Percentiles rank a stretch among this genome's conserved stretches.
Conservation (phyloP, 805 yeast species). For the Spathaspora passalidarum region DNA sequence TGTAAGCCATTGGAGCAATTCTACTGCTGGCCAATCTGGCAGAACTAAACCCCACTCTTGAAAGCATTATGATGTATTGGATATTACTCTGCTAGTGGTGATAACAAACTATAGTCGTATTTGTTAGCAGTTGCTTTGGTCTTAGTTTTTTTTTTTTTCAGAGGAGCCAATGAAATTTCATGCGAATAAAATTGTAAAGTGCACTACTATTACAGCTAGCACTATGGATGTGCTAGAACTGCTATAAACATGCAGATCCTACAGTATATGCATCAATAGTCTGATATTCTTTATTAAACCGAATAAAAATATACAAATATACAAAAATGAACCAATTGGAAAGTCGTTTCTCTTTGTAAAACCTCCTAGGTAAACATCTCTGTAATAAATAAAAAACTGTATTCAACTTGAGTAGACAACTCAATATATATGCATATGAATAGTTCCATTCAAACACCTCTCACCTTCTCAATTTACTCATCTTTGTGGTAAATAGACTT, state of each 20-base stretch:
- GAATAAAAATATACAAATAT: not conserved
- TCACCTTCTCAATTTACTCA: not conserved
- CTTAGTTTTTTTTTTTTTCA: not conserved
- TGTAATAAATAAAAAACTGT: no score
- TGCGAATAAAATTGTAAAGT: slow-evolving; percentile 13
- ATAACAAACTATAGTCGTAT: no score
- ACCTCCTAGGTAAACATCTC: no score
- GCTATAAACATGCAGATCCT: not conserved
- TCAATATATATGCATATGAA: not conserved
- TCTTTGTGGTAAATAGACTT: not conserved
- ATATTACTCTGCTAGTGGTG: no score
- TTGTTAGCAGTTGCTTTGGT: not conserved
- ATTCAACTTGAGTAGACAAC: not conserved
- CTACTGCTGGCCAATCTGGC: not conserved
- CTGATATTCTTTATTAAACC: not conserved
- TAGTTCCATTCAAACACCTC: not conserved
- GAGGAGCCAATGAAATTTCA: slow-evolving; percentile 15
- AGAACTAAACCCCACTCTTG: slow-evolving; percentile 10
- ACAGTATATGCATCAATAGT: not conserved
- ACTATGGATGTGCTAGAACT: no score
- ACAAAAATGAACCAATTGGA: not conserved
- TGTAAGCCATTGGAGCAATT: not conserved
- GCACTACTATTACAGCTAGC: slow-evolving; percentile 1
- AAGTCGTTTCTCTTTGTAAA: no score
- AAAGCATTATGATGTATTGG: slow-evolving; percentile 5